A percentile compares a stretch with the other conserved stretches of the same genome.
Conservation (phyloP, 2,329 filamentous ascomycete genomes). For the Neonectria ditissima region DNA sequence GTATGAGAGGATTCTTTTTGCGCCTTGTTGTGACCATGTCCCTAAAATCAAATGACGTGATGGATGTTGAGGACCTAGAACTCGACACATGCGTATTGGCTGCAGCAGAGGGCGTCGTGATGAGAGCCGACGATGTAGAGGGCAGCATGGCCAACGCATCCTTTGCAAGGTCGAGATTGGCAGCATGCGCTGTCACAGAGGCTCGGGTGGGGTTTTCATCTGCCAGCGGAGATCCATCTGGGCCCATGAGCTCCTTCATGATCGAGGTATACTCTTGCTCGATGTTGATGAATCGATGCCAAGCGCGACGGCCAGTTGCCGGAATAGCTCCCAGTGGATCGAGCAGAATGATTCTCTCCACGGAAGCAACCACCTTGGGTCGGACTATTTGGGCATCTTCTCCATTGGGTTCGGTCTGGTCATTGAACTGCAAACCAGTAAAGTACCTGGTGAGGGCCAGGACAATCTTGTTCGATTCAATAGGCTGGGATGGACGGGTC, state of each 20-base stretch:
- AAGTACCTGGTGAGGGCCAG: slow-evolving; percentile 83
- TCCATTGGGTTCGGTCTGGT: neutral
- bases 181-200: slow-evolving; percentile 62
- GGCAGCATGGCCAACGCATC: slow-evolving; percentile 81
- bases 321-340: slow-evolving; percentile 91
- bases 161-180: slow-evolving; percentile 80
- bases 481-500: slow-evolving; percentile 52
- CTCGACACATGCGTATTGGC: slow-evolving; percentile 61
- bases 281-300: slow-evolving; percentile 82
- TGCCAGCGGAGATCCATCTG: slow-evolving; percentile 43
- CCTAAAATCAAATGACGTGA: slow-evolving; percentile 61
- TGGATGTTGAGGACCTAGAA: slow-evolving; percentile 48
- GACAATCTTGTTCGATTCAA: slow-evolving; percentile 71
- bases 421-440: slow-evolving; percentile 69
- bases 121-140: slow-evolving; percentile 84
- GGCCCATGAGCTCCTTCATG: slow-evolving; percentile 66
- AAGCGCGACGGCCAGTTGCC: slow-evolving; percentile 58
- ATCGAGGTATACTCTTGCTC: slow-evolving; percentile 87
- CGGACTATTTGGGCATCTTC: slow-evolving; percentile 49
- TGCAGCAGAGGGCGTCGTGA: slow-evolving; percentile 88
- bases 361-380: slow-evolving; percentile 65
- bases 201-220: slow-evolving; percentile 48
- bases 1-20: slow-evolving; percentile 85
- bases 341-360: slow-evolving; percentile 90
- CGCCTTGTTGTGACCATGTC: slow-evolving; percentile 66